Evolutionary conservation across 192 early-diverging fungal species (phyloP), one percentile per base, ranked within the genome.

Genomic region (Umbelopsis sp.): DNA sequence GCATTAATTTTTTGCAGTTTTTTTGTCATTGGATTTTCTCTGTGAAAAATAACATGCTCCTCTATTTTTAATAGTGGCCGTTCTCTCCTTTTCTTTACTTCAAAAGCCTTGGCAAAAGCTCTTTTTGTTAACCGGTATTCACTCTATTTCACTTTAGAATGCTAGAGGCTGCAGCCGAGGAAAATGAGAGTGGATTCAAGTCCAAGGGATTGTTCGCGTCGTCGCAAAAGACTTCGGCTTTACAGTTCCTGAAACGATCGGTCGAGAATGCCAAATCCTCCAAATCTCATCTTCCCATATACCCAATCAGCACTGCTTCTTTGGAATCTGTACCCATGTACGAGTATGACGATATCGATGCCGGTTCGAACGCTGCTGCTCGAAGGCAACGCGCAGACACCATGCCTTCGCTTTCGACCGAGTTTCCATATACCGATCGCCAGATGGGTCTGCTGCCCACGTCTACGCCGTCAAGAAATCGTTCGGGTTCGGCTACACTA

Each of bases 351-450:
- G 55, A 61, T 30, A 16, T 35, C 12, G 55, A 61, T 16, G 25
- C 55, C 18, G 33, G 30, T 61, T 61, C 55, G 12, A 35, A 41
- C 37, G 37, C 37, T 41, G 37, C 55, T 27, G 55, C 55, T 35
- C 67, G 72, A 18, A 27, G 72, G 50, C 72, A 67, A 12, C 72
- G 72, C 25, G 72, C 72, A 23, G 72, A 74, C 23, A 74, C 72
- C 1, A 74, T 74, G 72, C 72, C 72, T 11, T 68, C 67, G 6
- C 72, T 68, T 10, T 74, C 72, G 1, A 72, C 71, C 25, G 64
- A 64, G 55, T 72, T 66, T 23, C 61, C 61, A 9, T 72, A 72
- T 27, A 72, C 64, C 33, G 47, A 61, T 37, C 44, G 48, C 13
- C 47, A 49, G n/a, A 45, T 49, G 47, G 33, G 30, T 37, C 46